Base-by-base conservation (phyloP, 108 stramenopile genomes). In the Pseudonitzschia pungens region DNA sequence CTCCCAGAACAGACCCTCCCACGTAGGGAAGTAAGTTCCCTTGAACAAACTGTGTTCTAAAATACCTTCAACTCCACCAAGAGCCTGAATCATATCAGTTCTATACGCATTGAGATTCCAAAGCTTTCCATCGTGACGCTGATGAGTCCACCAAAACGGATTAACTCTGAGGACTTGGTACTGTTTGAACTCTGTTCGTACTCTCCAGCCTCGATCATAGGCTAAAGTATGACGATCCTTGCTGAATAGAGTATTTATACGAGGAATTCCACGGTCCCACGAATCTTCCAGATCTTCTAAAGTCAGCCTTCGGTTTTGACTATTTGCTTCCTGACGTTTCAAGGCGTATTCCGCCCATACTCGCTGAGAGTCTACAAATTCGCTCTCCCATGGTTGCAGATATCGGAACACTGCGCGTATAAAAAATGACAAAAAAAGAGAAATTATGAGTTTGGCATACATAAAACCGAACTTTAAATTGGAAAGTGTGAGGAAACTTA, bases 1-100 rank as follows among this genome's bases (percentile, higher is more conserved):
- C 85, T 99, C 99, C 99, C 99, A 99, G 79, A 99, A 99, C 6
- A 99, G 89, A 79, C 99, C 99, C 79, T 99, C 99, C 99, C 99
- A 99, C n/a, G 99, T 98, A 42, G 97, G 97, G 80, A 99, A 99
- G 78, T 98, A 98, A 0, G 99, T 99, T 27, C 99, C 99, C 79
- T 98, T 98, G 87, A 99, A 99, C 29, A 99, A 84, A 43, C 98
- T 99, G 86, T 99, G 99, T 82, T 99, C 99, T 62, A 99, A 81
- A 70, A 99, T 98, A 51, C 98, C 98, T 75, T 99, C 98, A 12
- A 99, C 97, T 31, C 99, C 99, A 56, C 99, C 99, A 18, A 99
- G 83, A 40, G 99, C 97, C 83, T 99, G 99, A 68, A 99, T 99
- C 94, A 99, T 98, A 76, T 99, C 99, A 27, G 99, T 99, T 44